Conservation (phyloP, 2,329 filamentous ascomycete species). For the Stagonosporopsis vannaccii region DNA sequence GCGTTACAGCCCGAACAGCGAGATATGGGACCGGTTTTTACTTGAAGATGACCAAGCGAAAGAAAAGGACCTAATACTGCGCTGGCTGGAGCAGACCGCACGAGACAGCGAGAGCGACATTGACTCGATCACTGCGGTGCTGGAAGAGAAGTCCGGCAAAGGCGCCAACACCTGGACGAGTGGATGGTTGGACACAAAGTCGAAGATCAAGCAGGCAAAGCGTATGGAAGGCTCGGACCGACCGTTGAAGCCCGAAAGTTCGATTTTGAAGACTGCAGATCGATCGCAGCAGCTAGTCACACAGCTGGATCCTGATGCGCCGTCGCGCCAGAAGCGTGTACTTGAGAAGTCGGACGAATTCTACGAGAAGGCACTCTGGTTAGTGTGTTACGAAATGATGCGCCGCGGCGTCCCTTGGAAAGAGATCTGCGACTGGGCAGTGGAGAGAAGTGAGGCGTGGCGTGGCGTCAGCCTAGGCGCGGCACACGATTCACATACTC, state of each 20-base stretch:
- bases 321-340: conserved; percentile 77
- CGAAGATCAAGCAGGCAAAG: conserved; percentile 89
- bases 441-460: conserved; percentile 87
- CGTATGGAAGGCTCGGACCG: conserved; percentile 63
- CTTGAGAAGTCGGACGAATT: conserved; percentile 85
- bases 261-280: conserved; percentile 54
- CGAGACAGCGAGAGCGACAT: conserved; percentile 73
- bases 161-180: conserved; percentile 72
- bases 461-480: conserved; percentile 83
- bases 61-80: conserved; percentile 80
- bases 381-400: conserved; percentile 92
- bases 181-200: conserved; percentile 91
- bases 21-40: conserved; percentile 78
- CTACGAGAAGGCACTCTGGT: conserved; percentile 90
- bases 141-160: conserved; percentile 75
- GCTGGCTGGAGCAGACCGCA: conserved; percentile 85
- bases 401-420: conserved; percentile 78
- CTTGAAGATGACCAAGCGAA: conserved; percentile 74
- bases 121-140: conserved; percentile 75
- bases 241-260: conserved; percentile 50
- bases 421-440: conserved; percentile 84
- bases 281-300: conserved; percentile 73
- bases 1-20: conserved; percentile 65
- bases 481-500: conserved; percentile 59
- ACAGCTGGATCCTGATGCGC: conserved; percentile 89